Evolutionary conservation across 768 basidiomycete species (phyloP), one percentile per base, ranked within the genome.

Genomic region (Kwoniella dejecticola): DNA sequence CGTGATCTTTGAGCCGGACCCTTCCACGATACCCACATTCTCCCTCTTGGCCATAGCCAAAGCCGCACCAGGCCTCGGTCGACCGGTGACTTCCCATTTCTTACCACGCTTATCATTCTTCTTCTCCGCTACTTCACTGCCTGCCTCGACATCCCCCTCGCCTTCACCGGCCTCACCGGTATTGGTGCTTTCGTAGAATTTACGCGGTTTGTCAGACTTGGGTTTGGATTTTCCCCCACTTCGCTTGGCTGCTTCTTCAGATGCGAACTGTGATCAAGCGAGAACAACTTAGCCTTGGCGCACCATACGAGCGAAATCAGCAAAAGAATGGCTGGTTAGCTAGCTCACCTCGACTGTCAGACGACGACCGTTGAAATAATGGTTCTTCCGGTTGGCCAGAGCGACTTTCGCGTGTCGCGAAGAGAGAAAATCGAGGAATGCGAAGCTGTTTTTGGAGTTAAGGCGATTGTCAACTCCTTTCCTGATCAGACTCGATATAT

Each of bases 401-500:
- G 86, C 89, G 11, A 84, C 81, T 0, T 91, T 96, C 11, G 95
- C 92, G 60, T 88, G 83, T 60, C 90, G 87, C 2, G 83, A 83
- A 21, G 84, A 84, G 50, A 85, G 84, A 77, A 98, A 99, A 78
- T 99, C 96, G 56, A 95, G 84, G 75, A 98, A 98, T 0, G 90
- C 92, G 81, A 91, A 98, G 15, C 95, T 97, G 74, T 4, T 26
- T 4, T 11, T 41, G 13, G 4, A 30, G 26, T 31, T 50, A 26
- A 52, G 49, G n/a, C 55, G 8, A 48, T 54, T 61, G 8, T 42
- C 41, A 24, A 13, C 6, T 8, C 19, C 19, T 19, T 38, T 7
- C 11, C 4, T 7, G 23, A 21, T 26, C 47, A 27, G 8, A 30
- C 10, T 33, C 12, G 4, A 29, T n/a, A 42, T 12, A 49, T 5